Conservation (phyloP, 768 basidiomycete species). For the Leucosporidium scottii region DNA sequence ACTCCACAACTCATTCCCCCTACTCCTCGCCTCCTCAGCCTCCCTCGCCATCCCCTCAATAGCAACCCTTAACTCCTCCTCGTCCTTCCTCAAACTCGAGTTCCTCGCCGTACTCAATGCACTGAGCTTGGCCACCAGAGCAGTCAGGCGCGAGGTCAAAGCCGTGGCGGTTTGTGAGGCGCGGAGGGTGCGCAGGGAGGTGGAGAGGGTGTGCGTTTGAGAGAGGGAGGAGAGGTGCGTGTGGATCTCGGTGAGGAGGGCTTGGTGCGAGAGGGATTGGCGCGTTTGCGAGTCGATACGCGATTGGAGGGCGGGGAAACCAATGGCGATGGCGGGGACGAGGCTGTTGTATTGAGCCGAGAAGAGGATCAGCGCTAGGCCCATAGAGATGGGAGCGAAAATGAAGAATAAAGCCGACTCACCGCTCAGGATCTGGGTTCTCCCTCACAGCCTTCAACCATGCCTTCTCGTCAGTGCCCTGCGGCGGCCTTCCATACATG, state of each 20-base stretch:
- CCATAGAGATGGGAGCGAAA: no score
- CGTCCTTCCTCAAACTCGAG: constrained; percentile 67
- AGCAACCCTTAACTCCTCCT: constrained; percentile 63
- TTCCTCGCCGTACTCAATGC: constrained; percentile 69
- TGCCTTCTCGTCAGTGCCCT: constrained; percentile 60
- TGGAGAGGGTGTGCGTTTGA: constrained; percentile 59
- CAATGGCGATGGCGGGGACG: constrained; percentile 69
- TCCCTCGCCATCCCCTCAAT: constrained; percentile 72
- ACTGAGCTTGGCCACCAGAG: constrained; percentile 66
- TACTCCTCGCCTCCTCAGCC: constrained; percentile 50
- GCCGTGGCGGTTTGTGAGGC: constrained; percentile 61
- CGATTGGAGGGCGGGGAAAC: constrained; percentile 71
- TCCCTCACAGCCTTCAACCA: constrained; percentile 75
- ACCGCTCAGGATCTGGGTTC: constrained; percentile 77
- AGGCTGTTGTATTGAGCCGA: constrained; percentile 47
- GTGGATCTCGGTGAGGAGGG: constrained; percentile 56
- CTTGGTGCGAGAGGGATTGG: constrained; percentile 60
- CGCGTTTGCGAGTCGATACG: constrained; percentile 68
- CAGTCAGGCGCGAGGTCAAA: constrained; percentile 61
- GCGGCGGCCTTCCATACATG: constrained; percentile 63
- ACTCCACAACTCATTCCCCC: constrained; percentile 79
- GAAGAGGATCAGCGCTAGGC: background rate
- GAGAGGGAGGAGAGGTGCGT: constrained; percentile 56
- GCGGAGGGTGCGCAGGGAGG: constrained; percentile 59
- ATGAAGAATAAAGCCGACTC: constrained; percentile 34